These are phyloP conservation scores for Pseudoscleropodium purum DNA, from an alignment of 225 moss, liverwort and hornwort genomes.

Conservation along the genomic window DNA sequence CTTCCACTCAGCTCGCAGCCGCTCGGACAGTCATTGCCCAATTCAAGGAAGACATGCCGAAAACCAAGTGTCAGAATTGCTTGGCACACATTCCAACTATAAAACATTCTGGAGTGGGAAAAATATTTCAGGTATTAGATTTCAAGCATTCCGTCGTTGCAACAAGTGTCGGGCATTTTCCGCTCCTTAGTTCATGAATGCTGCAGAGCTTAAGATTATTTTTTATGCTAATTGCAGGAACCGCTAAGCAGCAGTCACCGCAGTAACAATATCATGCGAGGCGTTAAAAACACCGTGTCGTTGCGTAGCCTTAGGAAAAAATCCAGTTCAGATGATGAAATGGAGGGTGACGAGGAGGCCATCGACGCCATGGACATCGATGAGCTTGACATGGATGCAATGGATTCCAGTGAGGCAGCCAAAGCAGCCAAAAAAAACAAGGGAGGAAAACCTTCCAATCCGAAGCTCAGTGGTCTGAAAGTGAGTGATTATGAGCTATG, in stretches of 20 bases:
- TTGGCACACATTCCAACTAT: constrained; percentile 53
- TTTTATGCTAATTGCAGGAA: constrained; percentile 29
- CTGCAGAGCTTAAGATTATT: not conserved
- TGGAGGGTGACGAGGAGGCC: constrained; percentile 28
- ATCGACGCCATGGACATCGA: constrained; percentile 36
- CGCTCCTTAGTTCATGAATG: not conserved
- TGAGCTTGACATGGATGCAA: constrained; percentile 31
- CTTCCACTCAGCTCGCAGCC: constrained; percentile 75
- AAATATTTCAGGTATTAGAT: constrained; percentile 84
- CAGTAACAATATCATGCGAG: constrained; percentile 56
- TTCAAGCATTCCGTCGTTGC: not conserved
- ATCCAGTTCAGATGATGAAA: constrained; percentile 18
- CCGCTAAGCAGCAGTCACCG: constrained; percentile 39
- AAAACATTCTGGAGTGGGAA: constrained; percentile 81
- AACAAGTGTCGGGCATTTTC: not conserved
- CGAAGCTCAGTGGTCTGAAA: constrained; percentile 9
- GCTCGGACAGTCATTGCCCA: constrained; percentile 55
- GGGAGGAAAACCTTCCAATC: constrained; percentile 9
- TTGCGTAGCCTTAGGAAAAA: constrained; percentile 28
- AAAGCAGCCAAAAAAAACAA: constrained; percentile 10
- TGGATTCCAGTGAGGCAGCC: constrained; percentile 21
- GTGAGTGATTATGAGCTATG: constrained; percentile 25
- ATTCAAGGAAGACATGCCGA: constrained; percentile 60
- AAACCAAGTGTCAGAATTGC: constrained; percentile 84
- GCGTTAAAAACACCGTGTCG: constrained; percentile 44